A percentile compares a stretch with the other conserved stretches of the same genome.
These are phyloP conservation scores for Acrodontium crateriforme DNA, from an alignment of 2,329 filamentous ascomycete genomes.

Conservation along the genomic window DNA sequence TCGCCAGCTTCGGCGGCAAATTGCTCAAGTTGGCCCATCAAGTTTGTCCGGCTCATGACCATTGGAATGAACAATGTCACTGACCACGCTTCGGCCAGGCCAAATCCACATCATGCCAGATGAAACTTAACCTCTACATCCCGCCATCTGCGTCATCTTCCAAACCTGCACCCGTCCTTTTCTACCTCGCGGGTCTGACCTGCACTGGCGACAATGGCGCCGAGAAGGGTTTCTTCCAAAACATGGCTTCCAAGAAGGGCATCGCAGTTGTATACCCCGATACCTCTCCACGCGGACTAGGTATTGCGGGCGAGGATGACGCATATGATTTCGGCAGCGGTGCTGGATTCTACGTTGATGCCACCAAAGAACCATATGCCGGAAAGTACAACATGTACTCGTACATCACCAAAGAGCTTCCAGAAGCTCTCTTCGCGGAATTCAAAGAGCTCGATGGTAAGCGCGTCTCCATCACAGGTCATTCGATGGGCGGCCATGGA, in stretches of 20 bases:
- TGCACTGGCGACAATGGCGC: constrained; percentile 77
- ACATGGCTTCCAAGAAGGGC: constrained; percentile 61
- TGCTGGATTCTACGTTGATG: constrained; percentile 91
- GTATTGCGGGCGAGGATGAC: constrained; percentile 74
- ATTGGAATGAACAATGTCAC: constrained; percentile 1
- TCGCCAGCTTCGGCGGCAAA: constrained; percentile 84
- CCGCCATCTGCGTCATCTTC: constrained; percentile 53
- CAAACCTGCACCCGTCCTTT: constrained; percentile 64
- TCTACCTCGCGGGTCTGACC: constrained; percentile 88
- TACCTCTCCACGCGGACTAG: constrained; percentile 73
- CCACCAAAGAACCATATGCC: constrained; percentile 58
- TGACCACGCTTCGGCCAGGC: constrained; percentile 34
- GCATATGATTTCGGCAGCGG: constrained; percentile 82
- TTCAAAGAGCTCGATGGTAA: constrained; percentile 57
- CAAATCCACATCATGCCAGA: constrained; percentile 64
- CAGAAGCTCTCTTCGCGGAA: constrained; percentile 54
- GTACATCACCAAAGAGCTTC: constrained; percentile 85
- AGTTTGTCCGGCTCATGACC: constrained; percentile 8
- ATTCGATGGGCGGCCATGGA: constrained; percentile 96
- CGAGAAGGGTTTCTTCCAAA: constrained; percentile 80
- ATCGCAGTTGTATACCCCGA: constrained; percentile 94
- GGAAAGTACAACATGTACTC: constrained; percentile 85
- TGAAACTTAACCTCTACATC: constrained; percentile 86
- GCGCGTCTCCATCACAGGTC: constrained; percentile 74
- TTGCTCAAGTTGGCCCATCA: constrained; percentile 83